Percentiles rank a stretch among this genome's conserved stretches.
Evolutionary conservation across 176 grass and related monocot species (phyloP).

Genomic region (Calamus simplicifolius): DNA sequence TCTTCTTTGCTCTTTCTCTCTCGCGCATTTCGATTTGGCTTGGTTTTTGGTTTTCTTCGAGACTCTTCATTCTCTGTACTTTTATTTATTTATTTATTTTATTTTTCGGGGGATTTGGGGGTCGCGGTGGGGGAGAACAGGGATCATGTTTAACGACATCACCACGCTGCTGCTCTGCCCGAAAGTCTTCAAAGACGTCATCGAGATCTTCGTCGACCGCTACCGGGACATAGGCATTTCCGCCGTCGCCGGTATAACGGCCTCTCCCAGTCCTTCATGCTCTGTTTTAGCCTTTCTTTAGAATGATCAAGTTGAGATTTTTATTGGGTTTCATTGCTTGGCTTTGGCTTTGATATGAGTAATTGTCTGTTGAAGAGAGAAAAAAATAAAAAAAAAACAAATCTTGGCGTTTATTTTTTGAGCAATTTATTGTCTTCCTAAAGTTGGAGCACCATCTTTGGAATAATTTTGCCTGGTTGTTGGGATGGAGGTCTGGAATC

Average conservation of each 20-base stretch:
- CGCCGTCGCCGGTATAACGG: slow-evolving; percentile 59
- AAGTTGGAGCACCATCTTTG: too few relatives aligned
- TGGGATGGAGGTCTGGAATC: too few relatives aligned
- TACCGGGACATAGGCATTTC: slow-evolving; percentile 69
- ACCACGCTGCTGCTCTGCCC: slow-evolving; percentile 74
- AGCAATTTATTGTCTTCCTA: too few relatives aligned
- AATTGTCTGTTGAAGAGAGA: too few relatives aligned
- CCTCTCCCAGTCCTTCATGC: too few relatives aligned
- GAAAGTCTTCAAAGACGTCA: slow-evolving; percentile 62
- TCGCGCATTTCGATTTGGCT: not conserved
- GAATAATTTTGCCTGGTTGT: too few relatives aligned
- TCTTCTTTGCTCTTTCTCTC: not conserved
- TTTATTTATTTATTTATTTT: not conserved
- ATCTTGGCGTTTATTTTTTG: too few relatives aligned
- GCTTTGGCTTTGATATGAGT: too few relatives aligned
- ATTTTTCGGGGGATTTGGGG: not conserved
- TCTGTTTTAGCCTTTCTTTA: too few relatives aligned
- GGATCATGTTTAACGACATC: slow-evolving; percentile 99
- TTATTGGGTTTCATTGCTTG: too few relatives aligned
- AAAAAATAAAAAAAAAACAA: too few relatives aligned
- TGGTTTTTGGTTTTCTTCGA: not conserved
- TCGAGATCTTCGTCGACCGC: slow-evolving; percentile 90
- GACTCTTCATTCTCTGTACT: not conserved
- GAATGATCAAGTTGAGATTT: too few relatives aligned
- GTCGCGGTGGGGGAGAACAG: slow-evolving; percentile 16